Evolutionary conservation across 2,329 filamentous ascomycete genomes (phyloP), one percentile per base, ranked within the genome.

Genomic region (Westerdykella sp.): DNA sequence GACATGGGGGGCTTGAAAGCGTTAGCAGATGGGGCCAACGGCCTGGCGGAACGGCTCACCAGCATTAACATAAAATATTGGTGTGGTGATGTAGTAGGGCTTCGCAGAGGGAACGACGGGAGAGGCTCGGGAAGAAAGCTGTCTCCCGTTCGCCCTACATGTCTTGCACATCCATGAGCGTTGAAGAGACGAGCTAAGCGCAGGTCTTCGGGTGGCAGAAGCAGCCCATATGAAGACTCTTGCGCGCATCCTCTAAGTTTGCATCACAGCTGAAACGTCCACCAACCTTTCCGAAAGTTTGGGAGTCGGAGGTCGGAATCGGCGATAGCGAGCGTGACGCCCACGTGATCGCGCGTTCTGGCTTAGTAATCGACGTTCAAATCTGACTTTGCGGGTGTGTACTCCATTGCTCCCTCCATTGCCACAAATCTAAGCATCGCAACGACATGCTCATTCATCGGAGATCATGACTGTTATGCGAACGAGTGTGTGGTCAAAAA

Each of bases 11-110:
- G 87, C 89, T 91, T 54, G 41, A 25, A 34, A 28, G 25, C 32
- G 16, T 18, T 28, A 32, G 44, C 11, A 46, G 41, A 37, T 34
- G 43, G 25, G 14, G 39, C 16, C 23, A 35, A 22, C 35, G n/a
- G 11, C n/a, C 15, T 22, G n/a, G 21, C 22, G 36, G 31, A 41
- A 23, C 41, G 11, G 53, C 73, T 55, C 72, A 90, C 87, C 82
- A 43, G 90, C 87, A 78, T 98, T 98, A 72, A 98, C 93, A 69
- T 98, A 98, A 73, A 97, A 98, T 45, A 98, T 98, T 2, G 93
- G 93, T 7, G 89, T 94, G 5, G 93, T 97, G 59, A 95, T 76
- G 73, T 97, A 98, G 73, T 84, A 96, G 7, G 91, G 89, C 72
- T 97, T 97, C 47, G 70, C 66, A 15, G 47, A 36, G 7, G 53